Base-by-base conservation (phyloP, 805 yeast genomes). In the Pichia cabralensis region DNA sequence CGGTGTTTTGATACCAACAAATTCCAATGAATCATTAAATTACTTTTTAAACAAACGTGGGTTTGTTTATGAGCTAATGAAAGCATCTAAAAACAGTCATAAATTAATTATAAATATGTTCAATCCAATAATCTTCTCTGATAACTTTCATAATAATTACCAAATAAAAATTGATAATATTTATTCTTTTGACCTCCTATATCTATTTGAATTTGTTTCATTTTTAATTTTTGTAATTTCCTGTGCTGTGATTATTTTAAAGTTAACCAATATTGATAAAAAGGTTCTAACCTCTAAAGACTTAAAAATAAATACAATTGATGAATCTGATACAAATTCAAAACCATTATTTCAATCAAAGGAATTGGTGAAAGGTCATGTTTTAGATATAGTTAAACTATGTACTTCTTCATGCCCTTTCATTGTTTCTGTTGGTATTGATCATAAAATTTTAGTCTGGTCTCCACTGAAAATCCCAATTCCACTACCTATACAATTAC, bases 371-470 rank as follows among this genome's bases (percentile, higher is more conserved):
- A 52, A 60, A 20, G 76, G 75, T 5, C 88, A 78, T 50, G 56
- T 62, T 17, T 58, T 81, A 31, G 94, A 84, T 51, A 65, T 81
- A 4, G 64, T 79, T 22, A 67, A 66, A 37, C 59, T 80, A 9
- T 57, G 65, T n/a, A 69, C 84, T 1, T 76, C 82, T 11, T 60
- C 70, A 11, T 65, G 74, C 34, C 75, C 84, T 3, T 77, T 80
- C 46, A 64, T 81, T 17, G 74, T 82, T 0, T 67, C 81, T 1
- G 68, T 80, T 19, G 89, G 88, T 4, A 59, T 84, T 49, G 94
- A 83, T 46, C 86, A 80, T 45, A 71, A 67, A 39, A 65, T 83
- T 4, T 53, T 74, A 22, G 71, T 82, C 9, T 83, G 94, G 94
- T 77, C 82, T 0, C 86, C 86, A 4, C 50, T 76, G 35, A 55